Percentiles rank a stretch among this genome's conserved stretches.
Conservation (phyloP, 306 rosid species). For the Cyamopsis tetragonoloba region DNA sequence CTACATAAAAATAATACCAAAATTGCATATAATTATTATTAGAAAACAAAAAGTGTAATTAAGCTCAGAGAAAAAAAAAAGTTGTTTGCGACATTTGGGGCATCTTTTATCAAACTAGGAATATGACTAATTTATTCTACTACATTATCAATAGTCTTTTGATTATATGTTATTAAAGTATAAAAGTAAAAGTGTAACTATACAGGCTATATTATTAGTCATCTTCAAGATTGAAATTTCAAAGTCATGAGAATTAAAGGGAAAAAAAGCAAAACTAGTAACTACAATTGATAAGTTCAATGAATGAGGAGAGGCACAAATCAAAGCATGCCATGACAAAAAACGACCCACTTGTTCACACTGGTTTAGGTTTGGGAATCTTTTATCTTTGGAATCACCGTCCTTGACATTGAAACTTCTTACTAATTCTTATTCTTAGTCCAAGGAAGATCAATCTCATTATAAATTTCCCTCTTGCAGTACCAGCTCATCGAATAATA, state of each 20-base stretch:
- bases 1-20: too few relatives aligned
- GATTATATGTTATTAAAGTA: too few relatives aligned
- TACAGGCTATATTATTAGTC: too few relatives aligned
- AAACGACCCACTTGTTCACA: too few relatives aligned
- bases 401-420: not conserved
- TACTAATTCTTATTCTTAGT: too few relatives aligned
- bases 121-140: too few relatives aligned
- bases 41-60: too few relatives aligned
- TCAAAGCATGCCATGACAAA: not conserved
- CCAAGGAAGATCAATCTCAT: not conserved
- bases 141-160: too few relatives aligned
- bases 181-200: too few relatives aligned
- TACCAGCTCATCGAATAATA: not conserved
- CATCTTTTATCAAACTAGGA: not conserved
- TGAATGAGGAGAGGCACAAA: not conserved
- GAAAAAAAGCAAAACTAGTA: not conserved
- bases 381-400: not conserved
- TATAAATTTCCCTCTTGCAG: not conserved
- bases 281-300: not conserved
- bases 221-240: not conserved
- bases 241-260: not conserved
- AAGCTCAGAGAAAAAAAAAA: not conserved
- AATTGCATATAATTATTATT: too few relatives aligned
- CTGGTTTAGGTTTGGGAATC: too few relatives aligned
- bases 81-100: not conserved